Base-by-base conservation (phyloP, 768 basidiomycete species). In the Cyclocybe cylindracea region DNA sequence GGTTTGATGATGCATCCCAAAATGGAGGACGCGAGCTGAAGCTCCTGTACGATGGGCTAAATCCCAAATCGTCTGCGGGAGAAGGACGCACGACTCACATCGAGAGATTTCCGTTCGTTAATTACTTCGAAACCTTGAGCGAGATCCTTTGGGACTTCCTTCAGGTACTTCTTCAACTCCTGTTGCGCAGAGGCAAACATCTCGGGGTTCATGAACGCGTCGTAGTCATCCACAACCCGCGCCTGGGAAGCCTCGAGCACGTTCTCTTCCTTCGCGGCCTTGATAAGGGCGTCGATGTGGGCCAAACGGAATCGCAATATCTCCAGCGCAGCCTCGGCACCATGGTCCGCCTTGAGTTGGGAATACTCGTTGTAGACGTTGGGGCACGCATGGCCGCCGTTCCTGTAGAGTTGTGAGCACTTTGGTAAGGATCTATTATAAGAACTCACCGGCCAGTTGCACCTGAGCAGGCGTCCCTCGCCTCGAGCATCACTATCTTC, bases 401-500 rank as follows among this genome's bases (percentile, higher is more conserved):
- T 89, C 58, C 87, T 86, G 53, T 19, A 47, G 2, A 10, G 14
- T 13, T 57, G 50, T 37, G 41, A 24, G 8, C 37, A 24, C 11
- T 14, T 39, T 44, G 39, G 31, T 19, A 47, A 19, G 10, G 13
- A 44, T 10, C 11, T 31, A 14, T 41, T 40, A 39, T 11, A 44
- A 14, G 10, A 10, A 41, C 39, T n/a, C 39, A 53, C 51, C 51
- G 37, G 24, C 81, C 88, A 0, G 87, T 88, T 6, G 88, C 88
- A 1, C 88, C 88, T 0, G 85, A 87, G 59, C 88, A 90, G 0
- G 76, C 75, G 9, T 89, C 87, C 48, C 93, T 70, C 3, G 92
- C 93, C 58, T 96, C 93, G 16, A 96, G 76, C 74, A 93, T 84
- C 16, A 91, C 80, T 2, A 94, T 65, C 35, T 71, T 68, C 65